phyloP scores from a whole-genome alignment of 1,139 yeast species.

The Yamadazyma spencermartinsiae region DNA sequence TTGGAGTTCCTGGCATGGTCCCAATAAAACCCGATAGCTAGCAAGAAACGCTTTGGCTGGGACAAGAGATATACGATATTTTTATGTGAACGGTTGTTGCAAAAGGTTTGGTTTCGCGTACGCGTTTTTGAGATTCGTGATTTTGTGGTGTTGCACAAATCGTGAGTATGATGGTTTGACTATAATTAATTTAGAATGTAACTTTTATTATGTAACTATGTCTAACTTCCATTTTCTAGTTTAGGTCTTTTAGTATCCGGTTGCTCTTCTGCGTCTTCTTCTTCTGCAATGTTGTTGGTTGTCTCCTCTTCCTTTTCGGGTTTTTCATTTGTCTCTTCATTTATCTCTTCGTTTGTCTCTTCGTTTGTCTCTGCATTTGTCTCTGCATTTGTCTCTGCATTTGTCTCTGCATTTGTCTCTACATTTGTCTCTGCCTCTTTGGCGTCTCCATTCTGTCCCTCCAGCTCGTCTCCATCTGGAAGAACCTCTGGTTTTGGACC shows the following conservation, averaged over 20 bases:
- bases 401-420: constrained; percentile 1
- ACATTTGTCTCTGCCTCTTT: too few relatives aligned
- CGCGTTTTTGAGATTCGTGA: background rate
- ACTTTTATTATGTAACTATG: too few relatives aligned
- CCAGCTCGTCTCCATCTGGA: constrained; percentile 8
- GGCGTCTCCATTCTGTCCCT: constrained; percentile 2
- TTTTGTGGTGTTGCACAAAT: background rate
- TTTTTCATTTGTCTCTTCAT: constrained; percentile 2
- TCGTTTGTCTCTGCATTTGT: constrained; percentile 6
- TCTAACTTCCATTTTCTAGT: background rate
- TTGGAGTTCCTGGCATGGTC: background rate
- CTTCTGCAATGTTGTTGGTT: background rate
- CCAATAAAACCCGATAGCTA: background rate
- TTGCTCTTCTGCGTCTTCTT: background rate
- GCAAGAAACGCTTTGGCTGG: too few relatives aligned
- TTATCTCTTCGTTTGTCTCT: constrained; percentile 5
- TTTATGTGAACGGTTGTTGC: background rate
- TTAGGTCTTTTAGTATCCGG: background rate
- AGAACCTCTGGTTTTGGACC: constrained; percentile 9
- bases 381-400: constrained; percentile 7
- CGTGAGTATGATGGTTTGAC: too few relatives aligned
- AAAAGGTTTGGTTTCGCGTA: background rate
- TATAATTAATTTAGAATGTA: too few relatives aligned
- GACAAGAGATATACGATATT: too few relatives aligned
- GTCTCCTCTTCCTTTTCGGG: background rate